These are phyloP conservation scores for Hemileccinum impolitum DNA, from an alignment of 768 basidiomycete genomes.

Conservation along the genomic window DNA sequence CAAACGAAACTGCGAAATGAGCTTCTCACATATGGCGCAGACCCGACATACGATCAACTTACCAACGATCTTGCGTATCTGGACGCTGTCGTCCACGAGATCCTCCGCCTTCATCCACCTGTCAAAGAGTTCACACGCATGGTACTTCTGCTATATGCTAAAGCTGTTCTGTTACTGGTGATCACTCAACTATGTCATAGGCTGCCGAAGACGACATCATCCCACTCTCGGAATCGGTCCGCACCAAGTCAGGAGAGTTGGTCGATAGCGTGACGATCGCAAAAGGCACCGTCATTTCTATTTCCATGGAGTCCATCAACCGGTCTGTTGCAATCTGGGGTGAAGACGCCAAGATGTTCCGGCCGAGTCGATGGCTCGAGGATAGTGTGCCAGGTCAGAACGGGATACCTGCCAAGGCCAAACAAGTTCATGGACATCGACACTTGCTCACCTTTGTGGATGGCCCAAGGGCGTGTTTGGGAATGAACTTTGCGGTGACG, in stretches of 20 bases:
- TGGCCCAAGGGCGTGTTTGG: conserved; percentile 47
- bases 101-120: conserved; percentile 41
- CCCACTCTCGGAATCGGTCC: conserved; percentile 47
- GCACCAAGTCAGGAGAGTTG: conserved; percentile 36
- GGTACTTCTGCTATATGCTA: not conserved
- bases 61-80: conserved; percentile 49
- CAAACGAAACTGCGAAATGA: conserved; percentile 51
- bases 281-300: conserved; percentile 43
- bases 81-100: conserved; percentile 47
- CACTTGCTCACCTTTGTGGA: conserved; percentile 51
- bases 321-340: conserved; percentile 57
- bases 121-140: conserved; percentile 17
- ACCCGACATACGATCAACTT: conserved; percentile 56
- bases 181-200: conserved; percentile 1
- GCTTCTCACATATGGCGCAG: conserved; percentile 38
- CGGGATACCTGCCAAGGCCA: conserved; percentile 26
- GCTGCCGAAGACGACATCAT: conserved; percentile 53
- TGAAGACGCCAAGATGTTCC: conserved; percentile 50
- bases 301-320: conserved; percentile 49
- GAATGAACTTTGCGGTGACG: conserved; percentile 43
- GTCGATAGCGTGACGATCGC: conserved; percentile 41
- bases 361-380: conserved; percentile 61
- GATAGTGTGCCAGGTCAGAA: conserved; percentile 9
- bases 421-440: conserved; percentile 44
- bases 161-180: too few relatives aligned